Evolutionary conservation across 1,139 yeast genomes (phyloP).

Genomic region (Meyerozyma guilliermondii): DNA sequence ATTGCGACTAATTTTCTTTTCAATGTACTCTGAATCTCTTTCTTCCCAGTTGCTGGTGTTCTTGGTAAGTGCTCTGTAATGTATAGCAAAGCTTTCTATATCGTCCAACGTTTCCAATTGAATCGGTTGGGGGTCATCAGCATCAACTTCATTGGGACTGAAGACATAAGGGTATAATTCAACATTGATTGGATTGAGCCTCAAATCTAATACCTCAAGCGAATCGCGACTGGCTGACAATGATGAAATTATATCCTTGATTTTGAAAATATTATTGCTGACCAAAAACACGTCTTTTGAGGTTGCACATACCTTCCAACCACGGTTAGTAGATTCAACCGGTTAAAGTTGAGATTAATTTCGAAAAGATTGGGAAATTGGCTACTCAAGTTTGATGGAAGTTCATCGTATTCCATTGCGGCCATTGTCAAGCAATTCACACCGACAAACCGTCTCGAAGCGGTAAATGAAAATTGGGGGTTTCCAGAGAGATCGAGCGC

Average conservation of each 20-base stretch:
- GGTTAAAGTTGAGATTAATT: conserved; percentile 48
- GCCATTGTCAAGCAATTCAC: conserved; percentile 37
- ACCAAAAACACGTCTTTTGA: conserved; percentile 40
- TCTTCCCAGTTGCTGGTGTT: conserved; percentile 33
- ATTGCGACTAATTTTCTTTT: conserved; percentile 13
- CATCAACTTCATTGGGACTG: conserved; percentile 37
- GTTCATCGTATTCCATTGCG: conserved; percentile 34
- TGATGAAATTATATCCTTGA: conserved; percentile 30
- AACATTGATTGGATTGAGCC: conserved; percentile 47
- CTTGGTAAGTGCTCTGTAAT: conserved; percentile 33
- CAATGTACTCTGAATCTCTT: conserved; percentile 26
- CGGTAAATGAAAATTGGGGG: conserved; percentile 9
- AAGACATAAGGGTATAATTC: conserved; percentile 51
- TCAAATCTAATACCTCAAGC: conserved; percentile 39
- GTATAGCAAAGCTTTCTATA: conserved; percentile 39
- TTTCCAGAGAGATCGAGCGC: conserved; percentile 40
- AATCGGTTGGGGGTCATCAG: conserved; percentile 21
- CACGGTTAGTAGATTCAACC: conserved; percentile 25
- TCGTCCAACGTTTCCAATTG: conserved; percentile 42
- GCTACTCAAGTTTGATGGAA: conserved; percentile 32
- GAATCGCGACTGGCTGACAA: conserved; percentile 25
- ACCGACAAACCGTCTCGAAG: conserved; percentile 25
- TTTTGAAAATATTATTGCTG: conserved; percentile 37
- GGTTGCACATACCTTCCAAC: conserved; percentile 23
- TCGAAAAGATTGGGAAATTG: conserved; percentile 45